These are phyloP conservation scores for Hypsizygus ulmarius DNA, from an alignment of 1,284 basidiomycete genomes.

Conservation along the genomic window DNA sequence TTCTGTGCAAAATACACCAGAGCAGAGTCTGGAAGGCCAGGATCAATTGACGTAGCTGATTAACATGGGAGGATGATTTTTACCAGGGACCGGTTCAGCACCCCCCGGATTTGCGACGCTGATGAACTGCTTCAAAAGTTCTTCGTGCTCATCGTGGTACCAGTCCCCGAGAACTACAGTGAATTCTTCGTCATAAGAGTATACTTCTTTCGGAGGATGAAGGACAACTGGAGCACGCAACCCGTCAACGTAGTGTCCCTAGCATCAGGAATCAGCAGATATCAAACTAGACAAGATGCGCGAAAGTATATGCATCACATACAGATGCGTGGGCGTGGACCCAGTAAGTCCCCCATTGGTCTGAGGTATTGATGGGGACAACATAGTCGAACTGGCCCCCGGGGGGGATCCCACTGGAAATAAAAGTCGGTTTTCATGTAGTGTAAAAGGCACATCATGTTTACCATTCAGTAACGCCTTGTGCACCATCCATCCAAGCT, in stretches of 20 bases:
- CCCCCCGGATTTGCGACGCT: slow-evolving; percentile 77
- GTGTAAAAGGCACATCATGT: slow-evolving; percentile 7
- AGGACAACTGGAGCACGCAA: slow-evolving; percentile 78
- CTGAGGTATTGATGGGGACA: slow-evolving; percentile 70
- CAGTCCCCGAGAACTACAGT: slow-evolving; percentile 84
- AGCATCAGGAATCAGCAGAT: slow-evolving; percentile 4
- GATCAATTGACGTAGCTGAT: not conserved
- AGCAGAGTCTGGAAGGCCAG: slow-evolving; percentile 56
- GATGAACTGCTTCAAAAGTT: slow-evolving; percentile 71
- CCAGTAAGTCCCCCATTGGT: slow-evolving; percentile 89
- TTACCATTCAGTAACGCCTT: slow-evolving; percentile 80
- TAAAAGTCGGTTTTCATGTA: not conserved
- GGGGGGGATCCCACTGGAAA: slow-evolving; percentile 74
- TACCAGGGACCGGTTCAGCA: slow-evolving; percentile 83
- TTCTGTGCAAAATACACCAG: slow-evolving; percentile 86
- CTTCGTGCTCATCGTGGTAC: slow-evolving; percentile 77
- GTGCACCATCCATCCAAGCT: slow-evolving; percentile 87
- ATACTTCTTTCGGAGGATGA: slow-evolving; percentile 58
- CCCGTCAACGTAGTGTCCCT: slow-evolving; percentile 89
- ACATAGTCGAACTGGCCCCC: slow-evolving; percentile 75
- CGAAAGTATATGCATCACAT: slow-evolving; percentile 16
- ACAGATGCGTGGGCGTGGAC: slow-evolving; percentile 73
- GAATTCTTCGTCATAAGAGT: slow-evolving; percentile 89
- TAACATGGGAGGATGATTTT: slow-evolving; percentile 14
- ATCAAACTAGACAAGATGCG: not conserved